Evolutionary conservation across 2,329 filamentous ascomycete genomes (phyloP).

Genomic region (Lasiodiplodia citricola): DNA sequence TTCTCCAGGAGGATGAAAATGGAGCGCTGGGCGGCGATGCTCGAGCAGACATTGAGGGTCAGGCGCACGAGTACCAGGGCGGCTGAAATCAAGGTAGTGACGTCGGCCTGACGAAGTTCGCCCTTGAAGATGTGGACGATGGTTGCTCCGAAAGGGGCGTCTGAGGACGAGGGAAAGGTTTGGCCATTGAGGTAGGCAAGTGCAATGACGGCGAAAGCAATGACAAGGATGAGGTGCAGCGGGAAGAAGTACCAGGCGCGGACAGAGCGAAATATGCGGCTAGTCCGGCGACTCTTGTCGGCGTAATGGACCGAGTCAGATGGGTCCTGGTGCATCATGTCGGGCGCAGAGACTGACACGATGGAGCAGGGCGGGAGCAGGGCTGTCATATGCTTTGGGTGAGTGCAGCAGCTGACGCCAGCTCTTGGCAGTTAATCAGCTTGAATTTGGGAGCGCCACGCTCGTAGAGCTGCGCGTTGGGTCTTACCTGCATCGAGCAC

Average conservation of each 20-base stretch:
- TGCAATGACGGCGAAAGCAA: constrained; percentile 1
- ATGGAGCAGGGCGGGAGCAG: neutral
- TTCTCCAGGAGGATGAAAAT: constrained; percentile 24
- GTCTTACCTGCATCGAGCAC: constrained; percentile 19
- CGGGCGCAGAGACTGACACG: neutral
- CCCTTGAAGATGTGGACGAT: constrained; percentile 7
- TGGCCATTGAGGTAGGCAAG: constrained; percentile 1
- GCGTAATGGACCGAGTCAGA: neutral
- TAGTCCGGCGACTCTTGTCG: neutral
- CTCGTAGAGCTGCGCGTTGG: neutral
- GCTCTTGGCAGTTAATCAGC: constrained; percentile 6
- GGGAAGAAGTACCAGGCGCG: constrained; percentile 23
- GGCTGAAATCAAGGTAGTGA: constrained; percentile 17
- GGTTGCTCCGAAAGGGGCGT: neutral
- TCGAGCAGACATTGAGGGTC: constrained; percentile 14
- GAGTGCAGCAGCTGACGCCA: constrained; percentile 2
- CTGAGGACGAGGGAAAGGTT: neutral
- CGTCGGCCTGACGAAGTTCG: constrained; percentile 14
- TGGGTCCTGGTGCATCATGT: neutral
- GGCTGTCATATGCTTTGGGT: constrained; percentile 9
- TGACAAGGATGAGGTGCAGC: constrained; percentile 4
- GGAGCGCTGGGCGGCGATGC: constrained; percentile 5
- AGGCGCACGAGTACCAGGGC: constrained; percentile 22
- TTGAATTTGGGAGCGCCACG: neutral
- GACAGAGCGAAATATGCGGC: neutral